Evolutionary conservation across 2,329 filamentous ascomycete genomes (phyloP), one percentile per base, ranked within the genome.

Genomic region (Talaromyces islandicus): DNA sequence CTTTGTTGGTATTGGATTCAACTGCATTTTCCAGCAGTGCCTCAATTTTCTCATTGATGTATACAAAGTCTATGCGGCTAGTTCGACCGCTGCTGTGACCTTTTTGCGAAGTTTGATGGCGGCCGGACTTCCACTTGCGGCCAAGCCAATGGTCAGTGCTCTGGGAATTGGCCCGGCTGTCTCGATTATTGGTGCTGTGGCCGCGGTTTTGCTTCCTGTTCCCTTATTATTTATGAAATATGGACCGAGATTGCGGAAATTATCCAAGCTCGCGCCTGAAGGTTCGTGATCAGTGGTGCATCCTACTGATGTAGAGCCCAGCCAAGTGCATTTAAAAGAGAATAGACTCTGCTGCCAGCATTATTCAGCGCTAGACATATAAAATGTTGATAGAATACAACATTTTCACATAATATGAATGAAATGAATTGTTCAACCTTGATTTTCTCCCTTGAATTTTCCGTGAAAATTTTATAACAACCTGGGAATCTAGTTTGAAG

Each of bases 1-100:
- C 1, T 77, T 80, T 56, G 77, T 82, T 51, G 79, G 78, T 1
- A 73, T 72, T 4, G 79, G 79, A 14, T 80, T 80, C 69, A 79
- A 76, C 60, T 69, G 73, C 7, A 73, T 78, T 27, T 80, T 80
- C 63, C 76, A 79, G 60, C 76, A 77, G 64, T 78, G 77, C 56
- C 71, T 81, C 60, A 81, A 80, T 62, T 80, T 76, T 54, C 69
- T 81, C 1, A 73, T 80, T 21, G 75, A 78, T 56, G 69, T 69
- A 1, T 77, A 76, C 53, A 68, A 66, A 6, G 62, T 69, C 1
- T 80, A 78, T 60, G 77, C 77, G 1, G 77, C 78, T 1, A 75
- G 71, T 38, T 74, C 77, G 1, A 73, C 74, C 0, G 74, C 75
- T 0, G 75, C 77, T 1, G 76, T 78, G 46, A 81, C 77, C 0